These are phyloP conservation scores for Neurospora sp. DNA, from an alignment of 2,329 filamentous ascomycete genomes.

Conservation along the genomic window DNA sequence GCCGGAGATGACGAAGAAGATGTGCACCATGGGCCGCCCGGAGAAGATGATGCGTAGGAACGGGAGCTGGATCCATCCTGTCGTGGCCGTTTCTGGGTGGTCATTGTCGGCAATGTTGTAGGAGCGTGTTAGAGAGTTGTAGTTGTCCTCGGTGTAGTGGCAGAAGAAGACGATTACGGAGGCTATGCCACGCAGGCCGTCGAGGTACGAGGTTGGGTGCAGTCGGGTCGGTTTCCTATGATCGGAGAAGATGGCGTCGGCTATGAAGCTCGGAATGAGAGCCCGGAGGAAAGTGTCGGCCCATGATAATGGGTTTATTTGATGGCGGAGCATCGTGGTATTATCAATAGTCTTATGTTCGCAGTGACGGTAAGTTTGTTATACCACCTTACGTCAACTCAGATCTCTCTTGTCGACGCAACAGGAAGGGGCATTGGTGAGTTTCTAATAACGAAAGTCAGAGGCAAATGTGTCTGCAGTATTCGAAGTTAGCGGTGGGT, in stretches of 20 bases:
- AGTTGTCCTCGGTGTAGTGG: conserved; percentile 35
- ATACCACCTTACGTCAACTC: neutral
- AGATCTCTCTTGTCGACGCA: neutral
- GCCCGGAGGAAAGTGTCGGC: conserved; percentile 10
- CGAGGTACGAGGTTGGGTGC: conserved; percentile 37
- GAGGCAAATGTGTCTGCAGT: neutral
- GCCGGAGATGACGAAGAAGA: conserved; percentile 43
- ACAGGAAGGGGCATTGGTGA: neutral
- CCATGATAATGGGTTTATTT: neutral
- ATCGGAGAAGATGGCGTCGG: conserved; percentile 23
- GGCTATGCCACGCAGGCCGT: conserved; percentile 40
- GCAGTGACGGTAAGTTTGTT: neutral
- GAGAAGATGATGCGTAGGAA: conserved; percentile 33
- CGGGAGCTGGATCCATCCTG: conserved; percentile 32
- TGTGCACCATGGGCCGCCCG: conserved; percentile 38
- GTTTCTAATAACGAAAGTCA: neutral
- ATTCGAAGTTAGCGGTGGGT: neutral
- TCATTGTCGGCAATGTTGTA: conserved; percentile 27
- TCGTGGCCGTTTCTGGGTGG: conserved; percentile 9
- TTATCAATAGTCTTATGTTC: neutral
- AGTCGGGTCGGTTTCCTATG: conserved; percentile 19
- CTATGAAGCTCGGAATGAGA: conserved; percentile 26
- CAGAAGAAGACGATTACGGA: conserved; percentile 38
- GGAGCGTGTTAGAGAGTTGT: conserved; percentile 23
- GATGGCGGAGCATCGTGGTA: neutral